phyloP scores from a whole-genome alignment of 495 filamentous ascomycete genomes.

The Tuber brumale region DNA sequence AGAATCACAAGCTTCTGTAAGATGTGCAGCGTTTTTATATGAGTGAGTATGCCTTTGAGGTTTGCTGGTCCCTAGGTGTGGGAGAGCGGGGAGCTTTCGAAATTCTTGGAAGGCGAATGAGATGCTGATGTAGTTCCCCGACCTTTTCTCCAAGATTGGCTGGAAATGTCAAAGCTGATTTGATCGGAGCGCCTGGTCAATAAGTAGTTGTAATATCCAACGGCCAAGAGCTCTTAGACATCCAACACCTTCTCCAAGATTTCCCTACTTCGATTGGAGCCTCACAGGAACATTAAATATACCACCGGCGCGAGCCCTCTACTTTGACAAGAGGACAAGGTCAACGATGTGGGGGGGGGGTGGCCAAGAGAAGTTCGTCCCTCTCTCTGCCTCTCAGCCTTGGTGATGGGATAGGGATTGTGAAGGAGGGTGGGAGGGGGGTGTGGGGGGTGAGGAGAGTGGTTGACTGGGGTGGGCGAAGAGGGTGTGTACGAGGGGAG shows the following conservation, averaged over 20 bases:
- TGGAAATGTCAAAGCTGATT: not conserved
- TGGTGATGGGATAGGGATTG: slow-evolving; percentile 1
- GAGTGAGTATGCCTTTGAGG: not conserved
- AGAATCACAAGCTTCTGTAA: not conserved
- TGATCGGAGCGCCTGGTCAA: not conserved
- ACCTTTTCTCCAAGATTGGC: not conserved
- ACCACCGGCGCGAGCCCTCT: not conserved
- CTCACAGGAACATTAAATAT: slow-evolving; percentile 2
- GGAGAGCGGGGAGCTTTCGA: not conserved
- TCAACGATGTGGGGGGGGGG: not conserved
- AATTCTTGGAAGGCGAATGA: not conserved
- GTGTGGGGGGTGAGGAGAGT: not conserved
- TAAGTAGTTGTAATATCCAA: not conserved
- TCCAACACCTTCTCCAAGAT: too few relatives aligned
- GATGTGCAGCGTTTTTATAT: not conserved
- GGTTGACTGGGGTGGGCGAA: not conserved
- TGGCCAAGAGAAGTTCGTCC: not conserved
- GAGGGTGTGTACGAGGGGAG: not conserved
- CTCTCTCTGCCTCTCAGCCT: not conserved
- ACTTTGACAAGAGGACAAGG: not conserved
- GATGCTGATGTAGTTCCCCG: not conserved
- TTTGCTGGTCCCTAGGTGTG: not conserved
- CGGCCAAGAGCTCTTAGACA: not conserved
- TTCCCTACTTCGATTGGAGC: slow-evolving; percentile 4
- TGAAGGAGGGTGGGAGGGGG: not conserved